These are phyloP conservation scores for Salix suchowensis DNA, from an alignment of 345 rosid genomes.

Conservation along the genomic window DNA sequence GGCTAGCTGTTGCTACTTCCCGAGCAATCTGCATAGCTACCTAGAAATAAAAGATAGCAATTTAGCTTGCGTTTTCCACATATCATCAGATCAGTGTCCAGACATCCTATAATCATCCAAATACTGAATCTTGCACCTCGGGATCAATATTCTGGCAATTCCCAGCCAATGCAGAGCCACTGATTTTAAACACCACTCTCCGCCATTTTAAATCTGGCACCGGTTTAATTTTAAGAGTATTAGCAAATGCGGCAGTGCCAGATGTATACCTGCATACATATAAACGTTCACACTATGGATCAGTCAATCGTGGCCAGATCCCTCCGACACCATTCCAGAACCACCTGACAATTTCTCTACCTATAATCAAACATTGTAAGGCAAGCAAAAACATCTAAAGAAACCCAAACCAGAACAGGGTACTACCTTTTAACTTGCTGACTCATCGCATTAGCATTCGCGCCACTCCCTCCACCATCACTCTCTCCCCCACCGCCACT, in stretches of 20 bases:
- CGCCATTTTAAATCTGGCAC: conserved; percentile 66
- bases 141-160: conserved; percentile 74
- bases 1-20: conserved; percentile 73
- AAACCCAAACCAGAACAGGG: background rate
- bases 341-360: background rate
- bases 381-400: background rate
- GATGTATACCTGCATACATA: conserved; percentile 11
- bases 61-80: background rate
- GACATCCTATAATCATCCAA: background rate
- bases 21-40: conserved; percentile 69
- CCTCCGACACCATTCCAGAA: background rate
- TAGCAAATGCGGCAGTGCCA: conserved; percentile 11
- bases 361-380: background rate
- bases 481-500: conserved; percentile 5
- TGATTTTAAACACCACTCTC: conserved; percentile 82
- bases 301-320: background rate
- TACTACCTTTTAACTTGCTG: conserved; percentile 25
- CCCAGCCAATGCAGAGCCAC: conserved; percentile 80
- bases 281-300: background rate
- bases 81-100: background rate
- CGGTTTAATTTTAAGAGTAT: conserved; percentile 45
- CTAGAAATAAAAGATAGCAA: conserved; percentile 29
- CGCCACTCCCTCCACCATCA: conserved; percentile 12
- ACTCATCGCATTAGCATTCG: background rate
- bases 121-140: conserved; percentile 40